These are phyloP conservation scores for Suillus subalutaceus DNA, from an alignment of 768 basidiomycete genomes.

Conservation along the genomic window DNA sequence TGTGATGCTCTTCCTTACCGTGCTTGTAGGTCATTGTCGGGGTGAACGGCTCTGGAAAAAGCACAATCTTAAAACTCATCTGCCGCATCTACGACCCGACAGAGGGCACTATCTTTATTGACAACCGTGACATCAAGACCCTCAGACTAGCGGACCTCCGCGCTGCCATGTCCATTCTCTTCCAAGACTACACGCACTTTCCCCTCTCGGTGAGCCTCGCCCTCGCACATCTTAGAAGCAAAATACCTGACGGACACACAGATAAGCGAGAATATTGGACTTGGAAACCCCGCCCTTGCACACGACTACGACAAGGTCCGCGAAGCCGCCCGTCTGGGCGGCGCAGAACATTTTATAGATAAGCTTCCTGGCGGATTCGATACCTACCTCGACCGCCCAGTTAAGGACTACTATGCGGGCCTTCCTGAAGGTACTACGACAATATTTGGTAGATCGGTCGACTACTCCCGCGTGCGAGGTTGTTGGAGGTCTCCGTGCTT, in stretches of 20 bases:
- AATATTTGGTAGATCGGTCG: constrained; percentile 61
- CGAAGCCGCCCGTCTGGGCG: constrained; percentile 70
- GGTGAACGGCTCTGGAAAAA: constrained; percentile 79
- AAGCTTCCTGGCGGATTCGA: constrained; percentile 67
- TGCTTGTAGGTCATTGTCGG: constrained; percentile 69
- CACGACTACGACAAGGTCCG: constrained; percentile 58
- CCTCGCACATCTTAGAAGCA: not conserved
- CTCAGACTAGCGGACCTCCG: constrained; percentile 67
- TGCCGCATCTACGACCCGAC: constrained; percentile 69
- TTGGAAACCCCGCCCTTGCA: constrained; percentile 64
- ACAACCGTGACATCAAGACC: constrained; percentile 61
- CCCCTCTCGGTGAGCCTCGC: constrained; percentile 65
- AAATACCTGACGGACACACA: constrained; percentile 27
- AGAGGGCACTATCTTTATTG: constrained; percentile 69
- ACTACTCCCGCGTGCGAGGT: constrained; percentile 48
- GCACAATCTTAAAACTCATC: constrained; percentile 76
- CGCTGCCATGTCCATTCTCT: constrained; percentile 71
- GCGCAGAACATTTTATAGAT: constrained; percentile 66
- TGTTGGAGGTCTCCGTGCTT: constrained; percentile 46
- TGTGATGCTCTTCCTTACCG: not conserved
- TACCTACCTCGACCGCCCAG: constrained; percentile 74
- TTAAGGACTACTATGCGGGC: constrained; percentile 66
- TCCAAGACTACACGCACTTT: constrained; percentile 83
- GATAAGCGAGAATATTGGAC: constrained; percentile 78
- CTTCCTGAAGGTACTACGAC: constrained; percentile 66